Percentiles rank a stretch among this genome's conserved stretches.
phyloP scores from a whole-genome alignment of 768 basidiomycete genomes.

The Agrocybe chaxingu region DNA sequence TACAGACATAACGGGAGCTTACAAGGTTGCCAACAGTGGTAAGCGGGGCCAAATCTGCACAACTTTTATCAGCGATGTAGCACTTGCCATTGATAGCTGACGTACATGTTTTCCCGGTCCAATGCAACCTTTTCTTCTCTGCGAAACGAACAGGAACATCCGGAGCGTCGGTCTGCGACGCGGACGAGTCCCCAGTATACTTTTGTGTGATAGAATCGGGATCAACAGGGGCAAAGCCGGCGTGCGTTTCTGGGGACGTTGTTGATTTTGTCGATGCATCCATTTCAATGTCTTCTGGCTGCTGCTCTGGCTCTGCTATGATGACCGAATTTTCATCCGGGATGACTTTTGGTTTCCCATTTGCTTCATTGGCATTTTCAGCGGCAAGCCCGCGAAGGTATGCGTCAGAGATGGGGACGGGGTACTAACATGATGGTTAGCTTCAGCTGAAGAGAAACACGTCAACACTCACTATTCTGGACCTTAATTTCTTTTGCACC shows the following conservation, averaged over 20 bases:
- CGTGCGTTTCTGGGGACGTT: background rate
- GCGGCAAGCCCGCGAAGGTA: conserved; percentile 56
- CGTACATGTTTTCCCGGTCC: conserved; percentile 85
- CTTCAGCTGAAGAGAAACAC: conserved; percentile 1
- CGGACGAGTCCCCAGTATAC: conserved; percentile 30
- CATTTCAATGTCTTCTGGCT: conserved; percentile 23
- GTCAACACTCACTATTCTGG: conserved; percentile 55
- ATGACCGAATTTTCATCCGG: conserved; percentile 23
- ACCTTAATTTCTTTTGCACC: conserved; percentile 56
- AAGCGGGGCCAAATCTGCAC: conserved; percentile 54
- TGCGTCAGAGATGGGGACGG: conserved; percentile 55
- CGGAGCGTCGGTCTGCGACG: conserved; percentile 47
- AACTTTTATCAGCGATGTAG: background rate
- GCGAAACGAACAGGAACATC: conserved; percentile 68
- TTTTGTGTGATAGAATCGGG: conserved; percentile 24
- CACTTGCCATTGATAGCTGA: conserved; percentile 1
- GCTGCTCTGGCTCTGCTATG: conserved; percentile 39
- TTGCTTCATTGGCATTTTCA: conserved; percentile 23
- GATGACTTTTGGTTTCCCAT: conserved; percentile 20
- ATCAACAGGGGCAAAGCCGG: conserved; percentile 1
- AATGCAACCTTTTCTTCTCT: conserved; percentile 87
- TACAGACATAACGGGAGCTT: conserved; percentile 17
- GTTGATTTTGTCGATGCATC: background rate
- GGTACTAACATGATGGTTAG: conserved; percentile 43
- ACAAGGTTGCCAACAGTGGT: conserved; percentile 97